Percentiles rank a stretch among this genome's conserved stretches.
Evolutionary conservation across 164 flowering plant species (phyloP).

Genomic region (Nymphaea colorata): DNA sequence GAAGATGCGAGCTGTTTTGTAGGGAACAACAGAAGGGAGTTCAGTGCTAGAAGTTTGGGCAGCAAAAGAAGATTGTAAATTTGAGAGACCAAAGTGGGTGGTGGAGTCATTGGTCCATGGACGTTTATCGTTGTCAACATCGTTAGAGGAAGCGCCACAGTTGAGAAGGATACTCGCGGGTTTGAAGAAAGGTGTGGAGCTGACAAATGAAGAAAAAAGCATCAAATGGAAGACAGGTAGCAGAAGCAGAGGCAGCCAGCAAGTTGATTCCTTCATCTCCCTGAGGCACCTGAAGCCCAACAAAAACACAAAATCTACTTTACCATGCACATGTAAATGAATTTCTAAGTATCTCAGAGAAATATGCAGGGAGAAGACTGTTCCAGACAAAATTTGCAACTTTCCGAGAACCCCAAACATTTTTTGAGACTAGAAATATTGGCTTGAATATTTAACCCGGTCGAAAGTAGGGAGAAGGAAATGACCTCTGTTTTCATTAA

Average conservation of each 20-base stretch:
- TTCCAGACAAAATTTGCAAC: no score
- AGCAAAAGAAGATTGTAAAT: constrained; percentile 11
- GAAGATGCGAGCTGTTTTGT: constrained; percentile 57
- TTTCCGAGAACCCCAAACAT: no score
- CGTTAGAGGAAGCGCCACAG: constrained; percentile 31
- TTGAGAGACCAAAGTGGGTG: constrained; percentile 19
- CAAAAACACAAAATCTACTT: no score
- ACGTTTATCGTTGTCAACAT: constrained; percentile 34
- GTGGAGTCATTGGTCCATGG: constrained; percentile 31
- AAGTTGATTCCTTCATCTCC: not conserved
- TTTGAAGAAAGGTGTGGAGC: not conserved
- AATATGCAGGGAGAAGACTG: no score
- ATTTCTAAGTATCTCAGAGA: no score
- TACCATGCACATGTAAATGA: no score
- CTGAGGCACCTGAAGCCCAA: not conserved
- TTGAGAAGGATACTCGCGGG: constrained; percentile 11
- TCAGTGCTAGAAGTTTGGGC: constrained; percentile 24
- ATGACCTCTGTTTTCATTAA: no score
- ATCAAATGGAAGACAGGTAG: not conserved
- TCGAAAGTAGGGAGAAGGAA: no score
- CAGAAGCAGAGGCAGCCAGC: not conserved
- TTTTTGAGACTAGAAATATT: no score
- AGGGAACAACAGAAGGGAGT: constrained; percentile 54
- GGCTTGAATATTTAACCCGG: no score
- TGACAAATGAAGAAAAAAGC: not conserved